phyloP scores from a whole-genome alignment of 2,329 filamentous ascomycete species.

The Dothistroma septosporum region DNA sequence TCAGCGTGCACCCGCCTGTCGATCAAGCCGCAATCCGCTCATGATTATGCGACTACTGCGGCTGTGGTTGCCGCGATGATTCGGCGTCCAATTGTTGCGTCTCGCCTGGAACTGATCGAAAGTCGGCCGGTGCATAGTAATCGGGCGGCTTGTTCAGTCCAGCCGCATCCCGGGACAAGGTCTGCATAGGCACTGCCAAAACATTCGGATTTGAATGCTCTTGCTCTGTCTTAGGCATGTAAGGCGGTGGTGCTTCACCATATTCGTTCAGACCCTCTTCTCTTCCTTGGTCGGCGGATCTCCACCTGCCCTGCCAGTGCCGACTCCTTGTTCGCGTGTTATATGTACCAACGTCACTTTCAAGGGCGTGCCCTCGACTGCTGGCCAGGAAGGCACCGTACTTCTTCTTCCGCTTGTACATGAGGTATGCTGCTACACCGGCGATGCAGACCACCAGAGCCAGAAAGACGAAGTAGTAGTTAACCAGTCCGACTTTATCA shows the following conservation, averaged over 20 bases:
- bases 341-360: slow-evolving; percentile 16
- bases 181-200: slow-evolving; percentile 38
- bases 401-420: slow-evolving; percentile 42
- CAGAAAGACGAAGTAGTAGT: slow-evolving; percentile 56
- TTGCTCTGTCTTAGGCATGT: slow-evolving; percentile 40
- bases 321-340: slow-evolving; percentile 23
- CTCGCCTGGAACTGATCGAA: neutral
- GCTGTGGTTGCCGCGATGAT: neutral
- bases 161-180: slow-evolving; percentile 36
- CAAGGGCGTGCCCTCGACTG: slow-evolving; percentile 12
- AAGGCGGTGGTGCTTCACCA: slow-evolving; percentile 63
- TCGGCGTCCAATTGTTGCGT: neutral
- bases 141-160: slow-evolving; percentile 39
- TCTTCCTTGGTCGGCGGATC: slow-evolving; percentile 16
- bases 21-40: neutral
- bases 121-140: slow-evolving; percentile 33
- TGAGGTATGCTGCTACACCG: slow-evolving; percentile 42
- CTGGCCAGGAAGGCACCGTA: slow-evolving; percentile 15
- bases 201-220: slow-evolving; percentile 11
- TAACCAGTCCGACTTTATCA: slow-evolving; percentile 34
- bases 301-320: slow-evolving; percentile 27
- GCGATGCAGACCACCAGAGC: slow-evolving; percentile 49
- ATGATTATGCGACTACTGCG: neutral
- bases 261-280: slow-evolving; percentile 60
- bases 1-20: neutral